Conservation (phyloP, 2,329 filamentous ascomycete genomes). For the Dactylonectria macrodidyma region DNA sequence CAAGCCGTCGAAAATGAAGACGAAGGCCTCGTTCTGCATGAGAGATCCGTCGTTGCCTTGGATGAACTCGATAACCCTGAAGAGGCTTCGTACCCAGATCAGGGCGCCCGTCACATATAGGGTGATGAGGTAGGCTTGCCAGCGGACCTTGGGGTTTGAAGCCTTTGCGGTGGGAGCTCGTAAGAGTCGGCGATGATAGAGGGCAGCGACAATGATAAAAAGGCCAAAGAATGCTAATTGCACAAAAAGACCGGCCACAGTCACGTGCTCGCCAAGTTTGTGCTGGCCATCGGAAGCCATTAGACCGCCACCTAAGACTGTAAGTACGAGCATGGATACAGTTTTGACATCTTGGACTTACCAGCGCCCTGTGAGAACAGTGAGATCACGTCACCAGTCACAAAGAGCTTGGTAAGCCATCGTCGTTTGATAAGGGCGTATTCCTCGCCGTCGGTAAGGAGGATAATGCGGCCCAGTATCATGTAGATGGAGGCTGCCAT, state of each 20-base stretch:
- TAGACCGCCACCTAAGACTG: slow-evolving; percentile 41
- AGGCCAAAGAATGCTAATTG: slow-evolving; percentile 69
- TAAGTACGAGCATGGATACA: neutral
- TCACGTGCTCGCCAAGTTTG: slow-evolving; percentile 60
- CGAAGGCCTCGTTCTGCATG: slow-evolving; percentile 52
- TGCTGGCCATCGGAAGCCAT: slow-evolving; percentile 39
- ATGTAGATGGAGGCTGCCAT: slow-evolving; percentile 65
- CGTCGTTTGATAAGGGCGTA: slow-evolving; percentile 58
- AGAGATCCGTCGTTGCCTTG: slow-evolving; percentile 53
- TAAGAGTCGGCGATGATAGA: slow-evolving; percentile 59
- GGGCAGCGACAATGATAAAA: slow-evolving; percentile 62
- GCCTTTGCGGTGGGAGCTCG: slow-evolving; percentile 30
- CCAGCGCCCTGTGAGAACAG: slow-evolving; percentile 53
- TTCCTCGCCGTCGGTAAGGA: slow-evolving; percentile 54
- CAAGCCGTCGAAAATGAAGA: slow-evolving; percentile 43
- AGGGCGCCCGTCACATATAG: slow-evolving; percentile 49
- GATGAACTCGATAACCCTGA: slow-evolving; percentile 60
- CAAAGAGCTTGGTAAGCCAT: slow-evolving; percentile 68
- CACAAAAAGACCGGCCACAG: slow-evolving; percentile 66
- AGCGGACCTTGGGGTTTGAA: slow-evolving; percentile 43
- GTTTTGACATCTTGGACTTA: neutral
- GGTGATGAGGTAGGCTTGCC: slow-evolving; percentile 49
- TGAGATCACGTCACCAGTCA: slow-evolving; percentile 64
- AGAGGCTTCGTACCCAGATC: slow-evolving; percentile 59
- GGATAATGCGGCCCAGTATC: slow-evolving; percentile 60